Percentiles rank a stretch among this genome's conserved stretches.
Conservation (phyloP, 2,329 filamentous ascomycete species). For the Pestalotiopsis sp. region DNA sequence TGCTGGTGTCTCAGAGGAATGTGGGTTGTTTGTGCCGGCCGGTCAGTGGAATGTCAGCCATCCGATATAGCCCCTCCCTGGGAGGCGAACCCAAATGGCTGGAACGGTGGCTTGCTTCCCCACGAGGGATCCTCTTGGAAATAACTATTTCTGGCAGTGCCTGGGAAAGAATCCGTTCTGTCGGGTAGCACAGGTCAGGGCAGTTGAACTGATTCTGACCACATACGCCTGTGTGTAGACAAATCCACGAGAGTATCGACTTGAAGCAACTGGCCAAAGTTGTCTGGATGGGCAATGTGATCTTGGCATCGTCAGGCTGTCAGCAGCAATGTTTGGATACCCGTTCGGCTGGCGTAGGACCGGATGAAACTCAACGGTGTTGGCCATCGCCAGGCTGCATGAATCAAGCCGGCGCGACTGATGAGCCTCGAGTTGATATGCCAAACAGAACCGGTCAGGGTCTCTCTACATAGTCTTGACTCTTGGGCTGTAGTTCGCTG, state of each 20-base stretch:
- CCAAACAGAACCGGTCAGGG: neutral
- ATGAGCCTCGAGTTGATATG: neutral
- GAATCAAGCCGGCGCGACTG: neutral
- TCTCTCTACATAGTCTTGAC: neutral
- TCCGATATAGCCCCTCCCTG: neutral
- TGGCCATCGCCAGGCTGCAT: neutral
- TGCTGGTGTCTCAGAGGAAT: too few species aligned
- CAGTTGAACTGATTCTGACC: neutral
- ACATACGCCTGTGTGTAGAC: neutral
- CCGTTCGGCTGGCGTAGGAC: neutral
- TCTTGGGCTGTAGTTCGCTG: neutral
- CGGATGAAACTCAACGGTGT: neutral
- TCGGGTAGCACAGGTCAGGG: neutral
- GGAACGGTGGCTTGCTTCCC: neutral
- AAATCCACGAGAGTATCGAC: too few species aligned
- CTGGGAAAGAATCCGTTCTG: neutral
- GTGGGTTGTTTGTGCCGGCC: too few species aligned
- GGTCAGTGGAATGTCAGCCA: too few species aligned
- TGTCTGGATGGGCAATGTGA: too few species aligned
- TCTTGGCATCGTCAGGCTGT: neutral
- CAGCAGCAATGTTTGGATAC: neutral
- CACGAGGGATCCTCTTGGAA: neutral
- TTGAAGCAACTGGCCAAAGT: too few species aligned
- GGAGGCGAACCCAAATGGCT: neutral
- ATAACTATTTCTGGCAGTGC: neutral